Base-by-base conservation (phyloP, 2,329 filamentous ascomycete species). In the Chrysoporthe puriensis region DNA sequence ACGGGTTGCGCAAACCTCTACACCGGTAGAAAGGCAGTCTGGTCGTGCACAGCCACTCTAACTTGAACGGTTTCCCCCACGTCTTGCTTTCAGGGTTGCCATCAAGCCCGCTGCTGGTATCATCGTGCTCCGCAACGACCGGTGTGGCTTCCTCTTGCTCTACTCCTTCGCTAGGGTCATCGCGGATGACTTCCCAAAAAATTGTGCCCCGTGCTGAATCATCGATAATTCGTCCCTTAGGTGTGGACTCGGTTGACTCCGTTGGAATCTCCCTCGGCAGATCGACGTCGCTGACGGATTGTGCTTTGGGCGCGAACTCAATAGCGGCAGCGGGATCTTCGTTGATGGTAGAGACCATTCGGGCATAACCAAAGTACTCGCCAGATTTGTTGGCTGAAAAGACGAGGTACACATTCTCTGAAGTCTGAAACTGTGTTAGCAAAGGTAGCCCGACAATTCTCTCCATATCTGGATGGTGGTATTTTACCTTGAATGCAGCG, bases 321-420 rank as follows among this genome's bases (percentile, higher is more conserved):
- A 92, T 88, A 0, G 89, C 87, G 0, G 90, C 87, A 0, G 85
- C 84, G 13, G 90, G 88, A 72, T 97, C 91, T 65, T 94, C 87
- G 72, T 91, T 90, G 74, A 97, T 97, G 4, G 89, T 83, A 32
- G 95, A 97, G 11, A 85, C 82, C 95, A 98, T 98, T 48, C 91
- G 89, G 26, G 94, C 95, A 75, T 97, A 97, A 26, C 95, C 95
- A 79, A 96, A 97, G 76, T 97, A 98, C 78, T 97, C 95, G 14
- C 95, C 95, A 0, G 95, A 97, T 75, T 97, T 97, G 79, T 98
- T 98, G 14, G 95, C 95, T 1, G 95, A 98, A 77, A 98, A 98
- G 16, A 98, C 88, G 42, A 98, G 83, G 75, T 94, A 97, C 1
- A 98, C 94, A 74, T 91, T 92, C 64, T 96, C 92, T 16, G 90